Conservation (phyloP, 1,284 basidiomycete species). For the Bothia castanella region DNA sequence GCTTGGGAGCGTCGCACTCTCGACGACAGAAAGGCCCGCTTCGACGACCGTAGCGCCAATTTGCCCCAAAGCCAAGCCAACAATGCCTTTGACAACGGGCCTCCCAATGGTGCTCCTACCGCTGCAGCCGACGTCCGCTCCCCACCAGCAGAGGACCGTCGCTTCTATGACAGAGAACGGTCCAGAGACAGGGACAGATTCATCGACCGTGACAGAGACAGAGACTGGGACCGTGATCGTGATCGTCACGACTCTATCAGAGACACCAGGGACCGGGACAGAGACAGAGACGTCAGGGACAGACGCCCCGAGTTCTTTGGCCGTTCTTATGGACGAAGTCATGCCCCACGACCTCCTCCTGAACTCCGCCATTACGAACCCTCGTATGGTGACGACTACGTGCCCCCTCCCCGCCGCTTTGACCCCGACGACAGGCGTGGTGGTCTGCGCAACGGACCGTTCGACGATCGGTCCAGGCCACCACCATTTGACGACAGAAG, state of each 20-base stretch:
- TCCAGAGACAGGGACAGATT: constrained; percentile 33
- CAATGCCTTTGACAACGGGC: constrained; percentile 16
- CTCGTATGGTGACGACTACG: constrained; percentile 31
- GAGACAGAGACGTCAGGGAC: constrained; percentile 34
- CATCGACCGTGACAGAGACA: constrained; percentile 34
- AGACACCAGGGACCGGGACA: constrained; percentile 33
- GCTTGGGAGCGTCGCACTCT: constrained; percentile 17
- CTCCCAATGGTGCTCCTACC: constrained; percentile 1
- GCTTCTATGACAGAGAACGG: constrained; percentile 31
- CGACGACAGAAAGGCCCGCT: constrained; percentile 23
- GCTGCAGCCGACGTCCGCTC: constrained; percentile 12
- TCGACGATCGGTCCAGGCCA: constrained; percentile 21
- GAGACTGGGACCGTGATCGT: constrained; percentile 36
- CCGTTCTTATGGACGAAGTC: constrained; percentile 37
- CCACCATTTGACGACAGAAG: constrained; percentile 26
- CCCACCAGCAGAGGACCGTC: constrained; percentile 23
- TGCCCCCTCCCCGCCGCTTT: constrained; percentile 33
- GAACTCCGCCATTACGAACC: constrained; percentile 44
- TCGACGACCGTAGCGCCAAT: constrained; percentile 19
- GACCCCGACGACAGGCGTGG: constrained; percentile 32
- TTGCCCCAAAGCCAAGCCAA: constrained; percentile 8
- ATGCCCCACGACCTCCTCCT: constrained; percentile 39
- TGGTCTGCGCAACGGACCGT: constrained; percentile 11
- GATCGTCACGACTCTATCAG: constrained; percentile 21
- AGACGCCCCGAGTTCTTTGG: constrained; percentile 35